These are phyloP conservation scores for Diaporthe destruens DNA, from an alignment of 2,329 filamentous ascomycete species.

Conservation along the genomic window DNA sequence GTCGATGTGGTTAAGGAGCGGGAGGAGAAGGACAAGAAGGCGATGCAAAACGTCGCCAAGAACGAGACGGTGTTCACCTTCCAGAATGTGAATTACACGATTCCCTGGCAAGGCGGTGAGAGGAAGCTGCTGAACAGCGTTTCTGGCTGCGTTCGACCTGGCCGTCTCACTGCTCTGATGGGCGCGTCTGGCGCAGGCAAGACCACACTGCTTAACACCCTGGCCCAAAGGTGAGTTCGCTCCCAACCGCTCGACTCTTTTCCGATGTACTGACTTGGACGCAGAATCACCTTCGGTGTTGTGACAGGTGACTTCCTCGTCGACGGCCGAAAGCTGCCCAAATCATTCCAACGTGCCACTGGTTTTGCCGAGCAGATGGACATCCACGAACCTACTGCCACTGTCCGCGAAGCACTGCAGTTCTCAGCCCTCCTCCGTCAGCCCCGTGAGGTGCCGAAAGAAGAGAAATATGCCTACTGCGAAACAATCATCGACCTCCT, in stretches of 20 bases:
- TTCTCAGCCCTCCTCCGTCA: constrained; percentile 77
- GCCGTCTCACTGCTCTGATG: constrained; percentile 83
- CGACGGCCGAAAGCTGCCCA: constrained; percentile 72
- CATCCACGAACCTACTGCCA: constrained; percentile 74
- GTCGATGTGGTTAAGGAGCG: constrained; percentile 13
- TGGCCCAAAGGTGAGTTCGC: constrained; percentile 79
- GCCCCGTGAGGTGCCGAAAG: constrained; percentile 65
- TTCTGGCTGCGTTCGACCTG: constrained; percentile 86
- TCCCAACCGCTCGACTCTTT: too few species aligned
- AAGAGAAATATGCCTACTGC: constrained; percentile 76
- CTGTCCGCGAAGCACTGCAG: constrained; percentile 75
- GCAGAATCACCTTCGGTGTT: constrained; percentile 60
- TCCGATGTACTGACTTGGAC: background rate
- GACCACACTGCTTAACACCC: constrained; percentile 85
- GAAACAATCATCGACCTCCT: constrained; percentile 77
- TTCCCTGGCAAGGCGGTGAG: constrained; percentile 71
- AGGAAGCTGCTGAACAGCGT: constrained; percentile 82
- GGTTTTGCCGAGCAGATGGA: constrained; percentile 80
- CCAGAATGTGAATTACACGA: constrained; percentile 78
- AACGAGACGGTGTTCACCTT: constrained; percentile 73
- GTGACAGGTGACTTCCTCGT: constrained; percentile 69
- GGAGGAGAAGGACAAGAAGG: constrained; percentile 33
- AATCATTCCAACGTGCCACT: constrained; percentile 78
- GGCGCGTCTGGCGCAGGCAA: constrained; percentile 88
- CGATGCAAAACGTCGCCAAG: constrained; percentile 36